These are phyloP conservation scores for Xylaria bambusicola DNA, from an alignment of 495 filamentous ascomycete genomes.

Conservation along the genomic window DNA sequence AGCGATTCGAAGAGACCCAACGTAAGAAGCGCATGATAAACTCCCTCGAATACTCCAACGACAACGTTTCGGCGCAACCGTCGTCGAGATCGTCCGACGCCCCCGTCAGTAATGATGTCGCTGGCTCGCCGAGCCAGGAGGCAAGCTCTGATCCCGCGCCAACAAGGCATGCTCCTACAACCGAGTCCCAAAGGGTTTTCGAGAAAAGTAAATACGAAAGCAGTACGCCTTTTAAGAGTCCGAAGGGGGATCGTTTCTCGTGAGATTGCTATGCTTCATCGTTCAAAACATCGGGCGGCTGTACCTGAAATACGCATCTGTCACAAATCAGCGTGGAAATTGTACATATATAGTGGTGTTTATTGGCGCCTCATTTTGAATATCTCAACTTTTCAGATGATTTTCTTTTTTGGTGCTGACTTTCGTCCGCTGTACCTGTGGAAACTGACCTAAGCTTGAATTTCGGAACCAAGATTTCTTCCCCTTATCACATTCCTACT, in stretches of 20 bases:
- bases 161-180: slow-evolving; percentile 77
- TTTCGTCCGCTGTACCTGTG: too few relatives aligned
- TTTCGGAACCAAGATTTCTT: too few relatives aligned
- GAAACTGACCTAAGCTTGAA: too few relatives aligned
- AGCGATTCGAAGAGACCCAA: slow-evolving; percentile 67
- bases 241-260: slow-evolving; percentile 81
- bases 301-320: neutral
- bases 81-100: slow-evolving; percentile 37
- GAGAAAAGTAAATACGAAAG: slow-evolving; percentile 91
- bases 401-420: neutral
- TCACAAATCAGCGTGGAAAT: neutral
- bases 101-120: slow-evolving; percentile 49
- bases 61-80: slow-evolving; percentile 33
- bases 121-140: slow-evolving; percentile 77
- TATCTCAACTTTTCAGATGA: slow-evolving; percentile 4
- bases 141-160: slow-evolving; percentile 81
- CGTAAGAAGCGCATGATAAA: slow-evolving; percentile 63
- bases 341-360: slow-evolving; percentile 7
- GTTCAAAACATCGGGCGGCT: neutral
- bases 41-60: slow-evolving; percentile 60
- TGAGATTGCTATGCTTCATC: slow-evolving; percentile 20
- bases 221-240: slow-evolving; percentile 66
- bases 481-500: too few relatives aligned
- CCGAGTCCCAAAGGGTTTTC: slow-evolving; percentile 64
- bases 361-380: neutral